These are phyloP conservation scores for Trichosporon sp. DNA, from an alignment of 1,284 basidiomycete species.

Conservation along the genomic window DNA sequence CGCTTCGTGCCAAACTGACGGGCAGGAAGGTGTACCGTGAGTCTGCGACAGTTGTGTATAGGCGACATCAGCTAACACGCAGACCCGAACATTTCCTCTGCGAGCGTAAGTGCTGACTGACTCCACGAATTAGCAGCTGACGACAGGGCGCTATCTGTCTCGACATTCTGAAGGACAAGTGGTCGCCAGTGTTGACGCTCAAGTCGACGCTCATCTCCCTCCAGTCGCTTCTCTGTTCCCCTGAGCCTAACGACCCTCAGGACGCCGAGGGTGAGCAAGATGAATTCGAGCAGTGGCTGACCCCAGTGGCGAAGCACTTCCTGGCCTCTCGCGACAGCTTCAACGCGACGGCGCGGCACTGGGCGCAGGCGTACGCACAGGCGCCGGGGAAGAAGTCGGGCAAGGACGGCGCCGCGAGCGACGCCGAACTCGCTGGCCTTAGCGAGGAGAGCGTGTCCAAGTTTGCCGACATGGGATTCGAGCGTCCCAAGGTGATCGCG, in stretches of 20 bases:
- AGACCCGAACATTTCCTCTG: constrained; percentile 86
- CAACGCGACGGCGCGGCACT: constrained; percentile 87
- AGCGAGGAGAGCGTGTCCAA: constrained; percentile 51
- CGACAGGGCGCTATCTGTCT: constrained; percentile 50
- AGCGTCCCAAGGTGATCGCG: constrained; percentile 60
- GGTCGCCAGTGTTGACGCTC: constrained; percentile 72
- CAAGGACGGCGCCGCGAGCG: constrained; percentile 23
- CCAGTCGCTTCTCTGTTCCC: constrained; percentile 90
- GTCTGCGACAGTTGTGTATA: constrained; percentile 17
- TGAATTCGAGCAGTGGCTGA: neutral
- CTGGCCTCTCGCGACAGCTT: constrained; percentile 80
- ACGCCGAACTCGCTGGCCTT: constrained; percentile 52
- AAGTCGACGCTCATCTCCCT: constrained; percentile 95
- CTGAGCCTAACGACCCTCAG: constrained; percentile 95
- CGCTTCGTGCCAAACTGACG: constrained; percentile 10
- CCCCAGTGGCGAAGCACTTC: constrained; percentile 84
- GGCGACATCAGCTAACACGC: neutral
- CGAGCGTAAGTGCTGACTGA: constrained; percentile 58
- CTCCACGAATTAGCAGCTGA: neutral
- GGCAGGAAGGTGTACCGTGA: constrained; percentile 76
- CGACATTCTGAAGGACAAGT: constrained; percentile 81
- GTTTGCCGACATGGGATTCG: constrained; percentile 54
- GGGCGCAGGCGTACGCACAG: constrained; percentile 85
- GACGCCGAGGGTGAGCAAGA: constrained; percentile 68
- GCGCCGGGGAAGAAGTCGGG: constrained; percentile 52